Evolutionary conservation across 306 rosid genomes (phyloP), one percentile per base, ranked within the genome.

Genomic region (Luffa acutangula): DNA sequence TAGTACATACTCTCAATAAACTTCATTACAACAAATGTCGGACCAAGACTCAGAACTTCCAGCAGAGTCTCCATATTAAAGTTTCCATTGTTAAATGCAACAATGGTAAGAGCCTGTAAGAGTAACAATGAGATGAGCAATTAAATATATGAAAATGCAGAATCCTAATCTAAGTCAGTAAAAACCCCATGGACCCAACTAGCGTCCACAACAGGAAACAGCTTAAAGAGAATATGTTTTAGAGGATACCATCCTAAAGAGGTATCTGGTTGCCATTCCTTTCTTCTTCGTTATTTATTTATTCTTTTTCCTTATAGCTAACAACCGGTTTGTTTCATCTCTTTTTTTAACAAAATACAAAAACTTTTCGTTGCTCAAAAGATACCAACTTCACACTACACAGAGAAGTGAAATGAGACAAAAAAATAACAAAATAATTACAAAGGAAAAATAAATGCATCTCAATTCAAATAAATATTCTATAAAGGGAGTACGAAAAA

Each of bases 21-120:
- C 77, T 94, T 94, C 98, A 94, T 94, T 83, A 84, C 89, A 31
- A 91, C 85, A 87, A 89, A 94, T 77, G 98, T 92, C 18, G 98
- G 98, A 78, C 95, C 98, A 76, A 94, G 93, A 83, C 98, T 94
- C 77, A 94, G 91, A 89, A 89, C 87, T 85, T 87, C 92, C 74
- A 94, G 88, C 84, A 90, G 81, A 81, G 95, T 92, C 89, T 92
- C 88, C 80, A 51, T 81, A 87, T 94, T 82, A 69, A 94, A 76
- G 1, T 75, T 41, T 75, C 85, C 88, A 63, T 92, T 0, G 72
- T 94, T 94, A 89, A 94, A 94, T 80, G 98, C 98, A 84, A 94
- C 67, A 59, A 94, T 85, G 45, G 93, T 65, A 56, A 94, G 88
- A 73, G 91, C 98, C 98, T 94, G 91, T 76, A 80, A 79, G 41